These are phyloP conservation scores for Ophiostoma fasciatum DNA, from an alignment of 2,329 filamentous ascomycete genomes.

Conservation along the genomic window DNA sequence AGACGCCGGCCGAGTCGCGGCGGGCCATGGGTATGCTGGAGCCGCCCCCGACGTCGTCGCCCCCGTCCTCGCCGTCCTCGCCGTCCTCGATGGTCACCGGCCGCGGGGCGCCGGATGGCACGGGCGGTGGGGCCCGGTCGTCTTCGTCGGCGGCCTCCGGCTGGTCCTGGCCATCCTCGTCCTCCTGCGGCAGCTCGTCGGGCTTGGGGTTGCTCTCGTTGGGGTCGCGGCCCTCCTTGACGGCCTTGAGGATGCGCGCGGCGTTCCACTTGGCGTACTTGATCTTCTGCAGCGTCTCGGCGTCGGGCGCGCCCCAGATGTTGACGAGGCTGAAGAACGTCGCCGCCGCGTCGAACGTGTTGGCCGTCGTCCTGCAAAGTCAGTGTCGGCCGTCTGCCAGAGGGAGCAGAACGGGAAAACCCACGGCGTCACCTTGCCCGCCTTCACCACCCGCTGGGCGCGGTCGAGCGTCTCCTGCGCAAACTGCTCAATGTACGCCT, in stretches of 20 bases:
- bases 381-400: background rate
- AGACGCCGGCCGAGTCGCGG: conserved; percentile 19
- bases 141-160: background rate
- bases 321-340: conserved; percentile 82
- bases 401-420: conserved; percentile 5
- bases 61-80: conserved; percentile 27
- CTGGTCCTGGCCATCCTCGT: conserved; percentile 38
- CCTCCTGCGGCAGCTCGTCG: conserved; percentile 37
- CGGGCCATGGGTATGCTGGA: background rate
- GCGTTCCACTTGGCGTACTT: conserved; percentile 97
- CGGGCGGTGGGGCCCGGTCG: background rate
- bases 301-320: conserved; percentile 65
- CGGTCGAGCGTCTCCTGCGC: conserved; percentile 75
- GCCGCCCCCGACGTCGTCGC: background rate
- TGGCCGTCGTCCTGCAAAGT: conserved; percentile 61
- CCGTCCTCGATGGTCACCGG: conserved; percentile 38
- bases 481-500: conserved; percentile 90
- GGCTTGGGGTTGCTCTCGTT: conserved; percentile 75
- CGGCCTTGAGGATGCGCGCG: conserved; percentile 73
- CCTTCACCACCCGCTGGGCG: conserved; percentile 67
- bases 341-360: conserved; percentile 82
- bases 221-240: conserved; percentile 82
- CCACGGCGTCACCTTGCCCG: conserved; percentile 70
- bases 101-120: conserved; percentile 15
- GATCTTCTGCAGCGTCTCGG: conserved; percentile 70